Conservation (phyloP, 2,329 filamentous ascomycete species). For the Talaromyces sp. region DNA sequence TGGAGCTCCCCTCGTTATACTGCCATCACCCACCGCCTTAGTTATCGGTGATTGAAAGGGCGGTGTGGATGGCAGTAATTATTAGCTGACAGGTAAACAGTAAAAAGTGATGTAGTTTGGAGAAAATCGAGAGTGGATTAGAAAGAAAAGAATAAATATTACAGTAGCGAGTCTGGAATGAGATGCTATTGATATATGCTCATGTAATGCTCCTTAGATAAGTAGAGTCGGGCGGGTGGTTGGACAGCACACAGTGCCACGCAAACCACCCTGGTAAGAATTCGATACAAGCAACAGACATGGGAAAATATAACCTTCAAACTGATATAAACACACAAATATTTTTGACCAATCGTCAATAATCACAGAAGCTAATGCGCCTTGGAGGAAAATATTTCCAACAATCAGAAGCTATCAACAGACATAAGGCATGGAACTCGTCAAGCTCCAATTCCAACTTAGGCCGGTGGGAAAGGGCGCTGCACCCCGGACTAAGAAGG, state of each 20-base stretch:
- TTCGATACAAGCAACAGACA: too few relatives aligned
- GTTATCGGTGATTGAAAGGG: neutral
- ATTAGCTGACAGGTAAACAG: neutral
- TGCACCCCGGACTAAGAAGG: neutral
- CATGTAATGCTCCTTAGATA: too few relatives aligned
- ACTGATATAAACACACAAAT: neutral
- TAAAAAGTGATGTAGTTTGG: too few relatives aligned
- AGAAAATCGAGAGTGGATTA: too few relatives aligned
- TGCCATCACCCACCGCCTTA: constrained; percentile 33
- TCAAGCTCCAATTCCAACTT: constrained; percentile 14
- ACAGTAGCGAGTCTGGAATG: too few relatives aligned
- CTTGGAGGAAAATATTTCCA: neutral
- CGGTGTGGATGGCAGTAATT: neutral
- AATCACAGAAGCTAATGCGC: neutral
- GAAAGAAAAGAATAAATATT: too few relatives aligned
- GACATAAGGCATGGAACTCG: constrained; percentile 27
- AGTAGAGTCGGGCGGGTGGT: too few relatives aligned
- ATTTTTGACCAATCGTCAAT: neutral
- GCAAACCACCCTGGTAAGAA: too few relatives aligned
- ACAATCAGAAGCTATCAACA: constrained; percentile 15
- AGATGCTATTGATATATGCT: too few relatives aligned
- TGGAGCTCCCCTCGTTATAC: constrained; percentile 32
- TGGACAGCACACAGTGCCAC: too few relatives aligned
- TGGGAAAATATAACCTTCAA: neutral
- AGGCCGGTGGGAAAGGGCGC: neutral